phyloP scores from a whole-genome alignment of 768 basidiomycete species.

The Mycena kentingensis region DNA sequence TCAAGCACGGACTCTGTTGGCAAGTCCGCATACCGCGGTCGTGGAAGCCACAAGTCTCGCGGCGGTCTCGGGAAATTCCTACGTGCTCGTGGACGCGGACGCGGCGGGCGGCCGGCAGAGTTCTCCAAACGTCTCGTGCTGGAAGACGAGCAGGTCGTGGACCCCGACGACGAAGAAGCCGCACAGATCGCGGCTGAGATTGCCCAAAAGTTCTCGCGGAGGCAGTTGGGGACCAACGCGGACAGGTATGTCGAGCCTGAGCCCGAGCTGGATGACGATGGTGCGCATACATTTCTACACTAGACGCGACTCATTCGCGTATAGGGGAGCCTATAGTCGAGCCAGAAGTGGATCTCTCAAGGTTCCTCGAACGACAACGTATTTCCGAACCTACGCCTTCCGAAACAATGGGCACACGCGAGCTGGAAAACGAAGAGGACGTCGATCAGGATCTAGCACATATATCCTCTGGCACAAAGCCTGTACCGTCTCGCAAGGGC shows the following conservation, averaged over 20 bases:
- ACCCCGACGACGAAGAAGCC: conserved; percentile 42
- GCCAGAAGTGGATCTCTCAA: conserved; percentile 71
- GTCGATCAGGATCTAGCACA: conserved; percentile 62
- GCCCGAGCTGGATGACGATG: conserved; percentile 70
- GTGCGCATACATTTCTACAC: conserved; percentile 36
- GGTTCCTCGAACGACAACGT: conserved; percentile 66
- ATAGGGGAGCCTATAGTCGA: conserved; percentile 69
- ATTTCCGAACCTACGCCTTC: conserved; percentile 41
- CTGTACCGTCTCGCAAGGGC: conserved; percentile 52
- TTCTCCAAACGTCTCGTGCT: conserved; percentile 62
- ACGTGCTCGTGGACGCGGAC: conserved; percentile 66
- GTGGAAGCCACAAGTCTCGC: conserved; percentile 59
- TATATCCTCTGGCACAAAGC: conserved; percentile 39
- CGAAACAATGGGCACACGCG: conserved; percentile 19
- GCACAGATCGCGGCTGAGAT: conserved; percentile 54
- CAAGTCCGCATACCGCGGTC: conserved; percentile 37
- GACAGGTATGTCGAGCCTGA: conserved; percentile 76
- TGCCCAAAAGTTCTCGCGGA: conserved; percentile 52
- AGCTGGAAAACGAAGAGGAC: conserved; percentile 53
- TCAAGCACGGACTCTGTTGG: too few species aligned
- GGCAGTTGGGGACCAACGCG: conserved; percentile 67
- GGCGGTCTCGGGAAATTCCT: conserved; percentile 77
- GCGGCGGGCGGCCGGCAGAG: conserved; percentile 67
- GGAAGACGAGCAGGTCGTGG: conserved; percentile 51
- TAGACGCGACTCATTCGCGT: not conserved